A percentile compares a stretch with the other conserved stretches of the same genome.
Conservation (phyloP, 352 stramenopile species). For the Blastocystis sp. region DNA sequence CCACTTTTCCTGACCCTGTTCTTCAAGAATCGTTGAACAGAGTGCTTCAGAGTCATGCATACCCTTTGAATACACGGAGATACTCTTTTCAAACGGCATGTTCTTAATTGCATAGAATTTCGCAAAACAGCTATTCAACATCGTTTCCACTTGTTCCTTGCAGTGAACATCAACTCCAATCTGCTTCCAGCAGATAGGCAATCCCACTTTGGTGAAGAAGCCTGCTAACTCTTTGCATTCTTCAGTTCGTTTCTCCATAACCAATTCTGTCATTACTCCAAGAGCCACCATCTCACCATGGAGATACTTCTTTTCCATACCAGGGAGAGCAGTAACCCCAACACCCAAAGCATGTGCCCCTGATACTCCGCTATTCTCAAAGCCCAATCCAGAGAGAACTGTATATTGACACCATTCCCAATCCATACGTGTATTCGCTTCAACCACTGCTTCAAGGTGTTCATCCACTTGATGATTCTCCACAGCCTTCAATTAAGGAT, state of each 20-base stretch:
- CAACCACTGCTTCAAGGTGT: slow-evolving; percentile 45
- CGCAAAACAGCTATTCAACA: slow-evolving; percentile 56
- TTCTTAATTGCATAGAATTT: slow-evolving; percentile 62
- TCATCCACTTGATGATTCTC: slow-evolving; percentile 26
- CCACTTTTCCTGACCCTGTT: slow-evolving; percentile 44
- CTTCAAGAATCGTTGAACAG: slow-evolving; percentile 33
- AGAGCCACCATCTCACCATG: slow-evolving; percentile 62
- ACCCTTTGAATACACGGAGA: slow-evolving; percentile 43
- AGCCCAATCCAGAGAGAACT: slow-evolving; percentile 58
- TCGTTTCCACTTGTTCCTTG: slow-evolving; percentile 21
- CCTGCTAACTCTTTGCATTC: slow-evolving; percentile 51
- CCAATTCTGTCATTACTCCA: slow-evolving; percentile 59
- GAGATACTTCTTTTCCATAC: slow-evolving; percentile 60
- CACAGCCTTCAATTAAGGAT: slow-evolving; percentile 46
- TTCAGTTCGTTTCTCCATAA: slow-evolving; percentile 40
- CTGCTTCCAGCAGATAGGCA: slow-evolving; percentile 60
- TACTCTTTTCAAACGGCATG: slow-evolving; percentile 46
- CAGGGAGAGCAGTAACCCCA: slow-evolving; percentile 41
- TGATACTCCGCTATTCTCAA: slow-evolving; percentile 60
- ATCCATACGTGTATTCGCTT: slow-evolving; percentile 45
- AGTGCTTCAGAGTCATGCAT: slow-evolving; percentile 39
- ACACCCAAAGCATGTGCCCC: slow-evolving; percentile 57
- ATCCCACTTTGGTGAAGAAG: slow-evolving; percentile 54
- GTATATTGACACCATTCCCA: neutral
- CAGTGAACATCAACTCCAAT: slow-evolving; percentile 15